Percentiles rank a stretch among this genome's conserved stretches.
These are phyloP conservation scores for Meyerozyma guilliermondii DNA, from an alignment of 1,139 yeast species.

Conservation along the genomic window DNA sequence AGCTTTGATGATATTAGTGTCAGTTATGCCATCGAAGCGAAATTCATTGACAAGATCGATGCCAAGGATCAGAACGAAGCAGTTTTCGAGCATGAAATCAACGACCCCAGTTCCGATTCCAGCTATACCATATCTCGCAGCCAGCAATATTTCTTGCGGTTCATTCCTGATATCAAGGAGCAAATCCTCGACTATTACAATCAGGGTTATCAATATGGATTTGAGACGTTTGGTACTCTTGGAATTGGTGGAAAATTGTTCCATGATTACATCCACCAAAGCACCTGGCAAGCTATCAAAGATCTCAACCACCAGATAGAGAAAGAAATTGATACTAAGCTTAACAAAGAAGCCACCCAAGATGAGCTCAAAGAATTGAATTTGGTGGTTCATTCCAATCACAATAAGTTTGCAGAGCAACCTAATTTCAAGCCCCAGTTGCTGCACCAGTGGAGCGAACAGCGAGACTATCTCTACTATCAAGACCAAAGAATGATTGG, in stretches of 20 bases:
- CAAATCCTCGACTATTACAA: conserved; percentile 26
- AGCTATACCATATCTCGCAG: conserved; percentile 35
- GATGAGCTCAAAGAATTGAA: conserved; percentile 33
- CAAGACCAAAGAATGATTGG: conserved; percentile 27
- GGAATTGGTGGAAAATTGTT: conserved; percentile 37
- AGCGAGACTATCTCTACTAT: conserved; percentile 12
- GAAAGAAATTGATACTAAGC: conserved; percentile 30
- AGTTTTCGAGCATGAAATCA: conserved; percentile 33
- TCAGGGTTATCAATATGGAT: conserved; percentile 19
- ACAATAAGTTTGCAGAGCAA: neutral
- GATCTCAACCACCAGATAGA: conserved; percentile 27
- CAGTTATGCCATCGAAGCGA: conserved; percentile 40
- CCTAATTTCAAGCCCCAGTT: conserved; percentile 9
- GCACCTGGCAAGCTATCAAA: conserved; percentile 33
- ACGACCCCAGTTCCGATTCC: conserved; percentile 28
- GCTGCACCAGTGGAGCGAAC: neutral
- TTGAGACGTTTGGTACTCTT: conserved; percentile 22
- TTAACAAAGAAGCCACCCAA: conserved; percentile 23
- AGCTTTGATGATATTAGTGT: conserved; percentile 38
- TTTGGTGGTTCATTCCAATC: conserved; percentile 13
- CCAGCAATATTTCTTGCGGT: conserved; percentile 36
- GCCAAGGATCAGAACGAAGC: conserved; percentile 20
- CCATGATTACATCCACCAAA: conserved; percentile 18
- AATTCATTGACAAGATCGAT: conserved; percentile 36
- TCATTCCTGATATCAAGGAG: conserved; percentile 34